Evolutionary conservation across 768 basidiomycete species (phyloP).

Genomic region (Auriscalpium vulgare): DNA sequence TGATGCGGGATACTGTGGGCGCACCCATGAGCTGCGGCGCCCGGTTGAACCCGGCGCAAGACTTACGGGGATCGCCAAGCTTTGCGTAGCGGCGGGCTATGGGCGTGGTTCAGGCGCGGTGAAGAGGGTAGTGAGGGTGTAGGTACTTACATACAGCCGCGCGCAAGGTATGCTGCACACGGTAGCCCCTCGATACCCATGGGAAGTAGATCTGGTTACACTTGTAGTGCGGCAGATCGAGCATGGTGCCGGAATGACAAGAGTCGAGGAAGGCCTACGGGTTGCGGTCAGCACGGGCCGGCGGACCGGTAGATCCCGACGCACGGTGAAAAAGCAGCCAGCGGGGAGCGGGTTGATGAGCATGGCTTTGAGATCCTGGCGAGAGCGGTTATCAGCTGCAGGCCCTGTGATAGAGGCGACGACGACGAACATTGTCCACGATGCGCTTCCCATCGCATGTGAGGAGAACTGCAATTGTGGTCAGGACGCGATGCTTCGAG

Average conservation of each 20-base stretch:
- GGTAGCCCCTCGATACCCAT: constrained; percentile 17
- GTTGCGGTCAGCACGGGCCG: background rate
- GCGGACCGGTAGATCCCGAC: background rate
- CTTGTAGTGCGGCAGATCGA: constrained; percentile 18
- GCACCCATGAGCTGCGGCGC: too few relatives aligned
- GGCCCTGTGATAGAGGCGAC: background rate
- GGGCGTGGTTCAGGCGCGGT: background rate
- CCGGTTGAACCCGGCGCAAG: background rate
- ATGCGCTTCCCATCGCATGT: constrained; percentile 12
- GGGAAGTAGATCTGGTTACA: constrained; percentile 19
- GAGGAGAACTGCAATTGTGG: constrained; percentile 1
- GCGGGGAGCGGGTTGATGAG: constrained; percentile 14
- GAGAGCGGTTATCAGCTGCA: background rate
- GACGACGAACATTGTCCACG: constrained; percentile 16
- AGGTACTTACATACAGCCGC: constrained; percentile 8
- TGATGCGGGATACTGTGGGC: too few relatives aligned
- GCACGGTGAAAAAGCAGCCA: constrained; percentile 11
- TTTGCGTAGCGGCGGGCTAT: background rate
- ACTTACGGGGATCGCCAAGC: background rate
- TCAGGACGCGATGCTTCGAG: background rate
- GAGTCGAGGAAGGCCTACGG: constrained; percentile 19
- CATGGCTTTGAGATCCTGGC: constrained; percentile 10
- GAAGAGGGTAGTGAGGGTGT: background rate
- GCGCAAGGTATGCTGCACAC: constrained; percentile 13
- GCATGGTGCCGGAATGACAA: constrained; percentile 20